Base-by-base conservation (phyloP, 352 stramenopile species). In the Pythium apleroticum region DNA sequence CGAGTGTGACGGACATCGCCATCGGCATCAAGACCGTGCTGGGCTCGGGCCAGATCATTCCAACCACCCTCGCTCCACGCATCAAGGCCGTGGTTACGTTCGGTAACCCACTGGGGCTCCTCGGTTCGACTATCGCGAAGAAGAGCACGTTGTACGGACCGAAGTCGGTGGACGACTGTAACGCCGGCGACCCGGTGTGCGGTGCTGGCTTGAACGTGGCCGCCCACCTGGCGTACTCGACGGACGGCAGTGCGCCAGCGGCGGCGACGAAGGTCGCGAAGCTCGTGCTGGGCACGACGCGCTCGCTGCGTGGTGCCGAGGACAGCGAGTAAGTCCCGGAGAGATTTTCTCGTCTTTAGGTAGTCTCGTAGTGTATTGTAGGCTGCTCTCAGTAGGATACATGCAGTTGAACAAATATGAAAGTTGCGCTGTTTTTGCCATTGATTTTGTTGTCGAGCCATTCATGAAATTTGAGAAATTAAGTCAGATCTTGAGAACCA, bases 61-160 rank as follows among this genome's bases (percentile, higher is more conserved):
- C 59, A 22, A 65, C 69, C 25, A 35, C 52, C 1, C 25, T 72
- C 12, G 63, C 66, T 8, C 49, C 66, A 24, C 58, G 65, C 49
- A 71, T 74, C 49, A 73, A 75, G 52, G 69, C 65, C 4, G 60
- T 76, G 41, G 70, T 74, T 27, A 73, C 62, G 19, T 76, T 58
- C 20, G 52, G 52, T 19, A 58, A 58, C 52, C 33, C 52, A 10
- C 52, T 58, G 4, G 52, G 33, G 2, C 52, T 58, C 1, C 25
- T 58, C 30, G 52, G 52, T 15, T 10, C 39, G 28, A 58, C 25
- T 3, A 43, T 58, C 27, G 52, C 52, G 11, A 58, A 22, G 27
- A 19, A 28, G 19, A 58, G 52, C 30, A n/a, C 28, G 10, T 28
- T 58, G 5, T 58, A 58, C 52, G 52, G 27, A 11, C 20, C 57